A percentile compares a stretch with the other conserved stretches of the same genome.
phyloP scores from a whole-genome alignment of 768 basidiomycete species.

The Rubroboletus satanas region DNA sequence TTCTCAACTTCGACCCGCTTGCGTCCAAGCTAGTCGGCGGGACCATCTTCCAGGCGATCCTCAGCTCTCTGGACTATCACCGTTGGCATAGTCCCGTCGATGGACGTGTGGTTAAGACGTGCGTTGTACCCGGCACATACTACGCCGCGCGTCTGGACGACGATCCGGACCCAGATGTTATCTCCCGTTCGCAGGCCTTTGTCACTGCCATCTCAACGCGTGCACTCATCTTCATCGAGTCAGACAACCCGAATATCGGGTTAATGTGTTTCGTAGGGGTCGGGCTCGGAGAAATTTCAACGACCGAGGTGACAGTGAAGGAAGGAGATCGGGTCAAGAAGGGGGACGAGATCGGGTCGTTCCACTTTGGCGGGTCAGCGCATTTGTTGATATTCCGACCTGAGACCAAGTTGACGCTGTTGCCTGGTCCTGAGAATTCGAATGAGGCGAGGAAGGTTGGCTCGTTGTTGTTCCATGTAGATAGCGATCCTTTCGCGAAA shows the following conservation, averaged over 20 bases:
- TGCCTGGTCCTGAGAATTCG: conserved; percentile 6
- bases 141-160: conserved; percentile 37
- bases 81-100: conserved; percentile 55
- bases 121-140: conserved; percentile 49
- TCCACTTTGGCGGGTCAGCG: conserved; percentile 62
- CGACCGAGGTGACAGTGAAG: conserved; percentile 49
- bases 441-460: conserved; percentile 14
- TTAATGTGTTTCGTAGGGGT: conserved; percentile 57
- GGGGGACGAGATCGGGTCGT: conserved; percentile 57
- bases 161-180: conserved; percentile 25
- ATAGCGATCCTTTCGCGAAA: background rate
- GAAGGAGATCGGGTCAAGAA: conserved; percentile 43
- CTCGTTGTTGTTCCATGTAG: conserved; percentile 18
- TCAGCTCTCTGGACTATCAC: conserved; percentile 33
- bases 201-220: conserved; percentile 50
- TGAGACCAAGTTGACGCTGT: conserved; percentile 22
- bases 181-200: conserved; percentile 23
- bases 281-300: conserved; percentile 62
- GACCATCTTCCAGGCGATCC: conserved; percentile 54
- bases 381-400: conserved; percentile 45
- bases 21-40: conserved; percentile 46
- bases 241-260: conserved; percentile 51
- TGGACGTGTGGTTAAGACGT: conserved; percentile 38
- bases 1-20: conserved; percentile 43
- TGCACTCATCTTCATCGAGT: conserved; percentile 54